These are phyloP conservation scores for Raffaelea ambrosiae DNA, from an alignment of 2,329 filamentous ascomycete species.

Conservation along the genomic window DNA sequence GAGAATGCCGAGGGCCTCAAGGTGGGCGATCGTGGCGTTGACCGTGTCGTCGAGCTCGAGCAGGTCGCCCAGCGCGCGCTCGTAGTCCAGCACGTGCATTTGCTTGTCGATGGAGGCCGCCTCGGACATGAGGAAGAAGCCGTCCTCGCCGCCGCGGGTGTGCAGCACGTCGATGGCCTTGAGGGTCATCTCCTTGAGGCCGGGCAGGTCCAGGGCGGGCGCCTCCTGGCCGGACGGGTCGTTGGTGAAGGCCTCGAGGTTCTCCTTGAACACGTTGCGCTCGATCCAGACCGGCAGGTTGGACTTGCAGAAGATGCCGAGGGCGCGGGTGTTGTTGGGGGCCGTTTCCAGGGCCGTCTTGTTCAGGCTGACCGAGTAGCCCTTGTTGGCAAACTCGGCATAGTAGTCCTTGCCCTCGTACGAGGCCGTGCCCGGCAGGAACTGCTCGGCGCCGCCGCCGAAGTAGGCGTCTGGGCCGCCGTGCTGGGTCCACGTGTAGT, in stretches of 20 bases:
- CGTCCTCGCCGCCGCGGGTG: conserved; percentile 55
- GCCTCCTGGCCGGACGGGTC: conserved; percentile 57
- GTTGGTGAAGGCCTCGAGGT: conserved; percentile 58
- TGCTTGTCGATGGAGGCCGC: conserved; percentile 82
- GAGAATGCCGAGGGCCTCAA: conserved; percentile 55
- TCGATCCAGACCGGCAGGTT: conserved; percentile 82
- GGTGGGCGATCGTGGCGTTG: conserved; percentile 62
- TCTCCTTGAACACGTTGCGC: conserved; percentile 68
- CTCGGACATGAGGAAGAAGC: conserved; percentile 84
- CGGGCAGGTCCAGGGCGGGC: conserved; percentile 66
- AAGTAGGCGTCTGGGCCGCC: conserved; percentile 73
- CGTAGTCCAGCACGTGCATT: conserved; percentile 81
- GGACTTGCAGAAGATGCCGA: conserved; percentile 68
- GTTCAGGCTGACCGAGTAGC: conserved; percentile 65
- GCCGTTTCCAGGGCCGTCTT: conserved; percentile 58
- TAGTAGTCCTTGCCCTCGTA: conserved; percentile 72
- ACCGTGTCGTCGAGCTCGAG: conserved; percentile 81
- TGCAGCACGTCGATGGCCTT: conserved; percentile 78
- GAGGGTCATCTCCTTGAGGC: conserved; percentile 81
- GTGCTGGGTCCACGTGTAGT: conserved; percentile 74
- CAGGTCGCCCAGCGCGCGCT: conserved; percentile 75
- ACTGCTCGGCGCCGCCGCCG: conserved; percentile 75
- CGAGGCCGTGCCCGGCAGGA: conserved; percentile 55
- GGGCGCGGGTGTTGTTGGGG: conserved; percentile 51
- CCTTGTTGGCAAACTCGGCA: conserved; percentile 61